phyloP scores from a whole-genome alignment of 2,329 filamentous ascomycete genomes.

The Sarocladium oryzae region DNA sequence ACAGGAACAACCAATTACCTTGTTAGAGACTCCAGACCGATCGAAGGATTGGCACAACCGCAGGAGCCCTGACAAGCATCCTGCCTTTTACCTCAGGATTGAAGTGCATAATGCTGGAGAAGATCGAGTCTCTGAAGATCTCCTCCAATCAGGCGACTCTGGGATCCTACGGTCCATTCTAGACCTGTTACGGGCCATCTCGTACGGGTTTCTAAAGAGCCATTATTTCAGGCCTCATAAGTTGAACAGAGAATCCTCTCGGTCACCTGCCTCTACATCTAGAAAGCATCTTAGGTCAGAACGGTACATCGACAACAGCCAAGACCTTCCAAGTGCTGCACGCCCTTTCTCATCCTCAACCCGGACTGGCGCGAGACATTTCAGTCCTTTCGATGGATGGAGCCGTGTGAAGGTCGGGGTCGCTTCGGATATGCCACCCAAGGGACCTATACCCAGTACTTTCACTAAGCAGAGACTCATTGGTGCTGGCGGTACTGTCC shows the following conservation, averaged over 20 bases:
- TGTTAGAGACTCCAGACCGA: neutral
- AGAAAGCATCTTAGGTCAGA: constrained; percentile 14
- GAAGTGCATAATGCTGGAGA: constrained; percentile 27
- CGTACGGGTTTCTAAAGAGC: constrained; percentile 68
- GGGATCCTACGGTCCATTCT: constrained; percentile 34
- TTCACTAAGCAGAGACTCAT: constrained; percentile 25
- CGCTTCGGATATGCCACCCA: neutral
- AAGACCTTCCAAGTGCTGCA: neutral
- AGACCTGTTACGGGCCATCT: constrained; percentile 62
- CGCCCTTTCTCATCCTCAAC: neutral
- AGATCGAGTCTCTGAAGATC: neutral
- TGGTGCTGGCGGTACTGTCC: constrained; percentile 32
- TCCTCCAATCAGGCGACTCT: neutral
- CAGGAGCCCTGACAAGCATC: constrained; percentile 75
- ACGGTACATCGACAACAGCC: neutral
- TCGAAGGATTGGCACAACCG: constrained; percentile 40
- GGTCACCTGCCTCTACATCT: constrained; percentile 20
- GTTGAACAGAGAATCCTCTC: neutral
- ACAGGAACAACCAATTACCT: constrained; percentile 36
- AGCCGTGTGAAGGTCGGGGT: constrained; percentile 27
- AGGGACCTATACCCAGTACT: neutral
- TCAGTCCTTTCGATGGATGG: constrained; percentile 30
- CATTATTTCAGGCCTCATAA: constrained; percentile 58
- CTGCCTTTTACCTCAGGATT: constrained; percentile 81
- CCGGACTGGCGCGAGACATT: neutral